phyloP scores from a whole-genome alignment of 495 filamentous ascomycete species.

The Amniculicola lignicola region DNA sequence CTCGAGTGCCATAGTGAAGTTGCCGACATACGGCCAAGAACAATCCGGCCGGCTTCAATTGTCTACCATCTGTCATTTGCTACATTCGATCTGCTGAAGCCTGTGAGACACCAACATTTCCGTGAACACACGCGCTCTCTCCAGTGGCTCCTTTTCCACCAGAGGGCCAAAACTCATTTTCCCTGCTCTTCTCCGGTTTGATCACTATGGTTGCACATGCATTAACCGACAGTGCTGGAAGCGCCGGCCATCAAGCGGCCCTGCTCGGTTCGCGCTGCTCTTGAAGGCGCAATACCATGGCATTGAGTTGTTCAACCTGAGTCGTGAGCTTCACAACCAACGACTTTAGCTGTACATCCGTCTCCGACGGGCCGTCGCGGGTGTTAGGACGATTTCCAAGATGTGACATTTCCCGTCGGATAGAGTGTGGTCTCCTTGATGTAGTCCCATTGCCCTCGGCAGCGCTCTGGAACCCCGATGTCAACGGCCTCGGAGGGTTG shows the following conservation, averaged over 20 bases:
- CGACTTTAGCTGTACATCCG: constrained; percentile 32
- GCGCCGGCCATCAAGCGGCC: constrained; percentile 30
- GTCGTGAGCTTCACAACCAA: constrained; percentile 38
- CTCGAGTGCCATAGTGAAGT: neutral
- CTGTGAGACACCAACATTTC: constrained; percentile 33
- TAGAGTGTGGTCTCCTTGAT: constrained; percentile 26
- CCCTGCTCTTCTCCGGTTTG: neutral
- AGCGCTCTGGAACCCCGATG: constrained; percentile 22
- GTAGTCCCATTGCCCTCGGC: constrained; percentile 18
- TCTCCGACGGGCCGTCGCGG: constrained; percentile 18
- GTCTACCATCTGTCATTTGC: constrained; percentile 9
- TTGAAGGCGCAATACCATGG: constrained; percentile 34
- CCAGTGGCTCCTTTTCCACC: neutral
- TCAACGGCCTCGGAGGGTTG: constrained; percentile 29
- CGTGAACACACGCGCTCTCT: constrained; percentile 8
- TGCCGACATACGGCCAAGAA: neutral
- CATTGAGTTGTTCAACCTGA: constrained; percentile 37
- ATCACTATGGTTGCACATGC: too few relatives aligned
- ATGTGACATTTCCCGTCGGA: too few relatives aligned
- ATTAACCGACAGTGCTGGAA: too few relatives aligned
- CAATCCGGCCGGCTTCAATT: constrained; percentile 4
- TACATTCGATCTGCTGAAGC: constrained; percentile 3
- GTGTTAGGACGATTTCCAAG: constrained; percentile 19
- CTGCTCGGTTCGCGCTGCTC: constrained; percentile 18
- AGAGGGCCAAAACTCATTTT: neutral